Conservation (phyloP, 352 stramenopile genomes). For the Peronospora farinosa region DNA sequence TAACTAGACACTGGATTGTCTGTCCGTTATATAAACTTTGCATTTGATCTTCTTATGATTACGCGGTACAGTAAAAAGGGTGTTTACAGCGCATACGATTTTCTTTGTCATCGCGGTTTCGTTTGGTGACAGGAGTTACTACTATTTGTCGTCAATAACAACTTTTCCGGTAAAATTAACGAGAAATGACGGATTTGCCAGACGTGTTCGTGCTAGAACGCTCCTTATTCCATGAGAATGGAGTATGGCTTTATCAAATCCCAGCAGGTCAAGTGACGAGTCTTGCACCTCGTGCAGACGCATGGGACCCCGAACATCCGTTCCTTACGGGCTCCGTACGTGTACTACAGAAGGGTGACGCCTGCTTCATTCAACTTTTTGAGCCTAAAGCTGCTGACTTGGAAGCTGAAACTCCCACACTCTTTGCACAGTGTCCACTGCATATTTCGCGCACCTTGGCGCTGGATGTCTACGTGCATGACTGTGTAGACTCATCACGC, state of each 20-base stretch:
- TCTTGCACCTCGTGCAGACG: constrained; percentile 68
- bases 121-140: constrained; percentile 8
- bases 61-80: background rate
- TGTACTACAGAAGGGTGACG: constrained; percentile 68
- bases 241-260: constrained; percentile 86
- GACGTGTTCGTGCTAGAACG: constrained; percentile 57
- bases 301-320: constrained; percentile 75
- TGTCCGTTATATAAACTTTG: constrained; percentile 22
- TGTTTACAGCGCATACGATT: too few relatives aligned
- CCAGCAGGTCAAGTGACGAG: constrained; percentile 57
- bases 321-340: constrained; percentile 69
- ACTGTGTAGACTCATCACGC: constrained; percentile 82
- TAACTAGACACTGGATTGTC: constrained; percentile 14
- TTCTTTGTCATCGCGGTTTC: background rate
- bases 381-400: constrained; percentile 36
- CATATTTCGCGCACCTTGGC: constrained; percentile 53
- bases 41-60: constrained; percentile 5
- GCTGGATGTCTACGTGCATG: constrained; percentile 75
- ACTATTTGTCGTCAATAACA: background rate
- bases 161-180: background rate
- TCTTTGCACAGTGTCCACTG: constrained; percentile 79
- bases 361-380: constrained; percentile 68
- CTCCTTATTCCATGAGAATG: constrained; percentile 62
- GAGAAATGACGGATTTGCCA: constrained; percentile 11
- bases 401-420: constrained; percentile 20